Conservation (phyloP, 768 basidiomycete genomes). For the Lactarius indigo region DNA sequence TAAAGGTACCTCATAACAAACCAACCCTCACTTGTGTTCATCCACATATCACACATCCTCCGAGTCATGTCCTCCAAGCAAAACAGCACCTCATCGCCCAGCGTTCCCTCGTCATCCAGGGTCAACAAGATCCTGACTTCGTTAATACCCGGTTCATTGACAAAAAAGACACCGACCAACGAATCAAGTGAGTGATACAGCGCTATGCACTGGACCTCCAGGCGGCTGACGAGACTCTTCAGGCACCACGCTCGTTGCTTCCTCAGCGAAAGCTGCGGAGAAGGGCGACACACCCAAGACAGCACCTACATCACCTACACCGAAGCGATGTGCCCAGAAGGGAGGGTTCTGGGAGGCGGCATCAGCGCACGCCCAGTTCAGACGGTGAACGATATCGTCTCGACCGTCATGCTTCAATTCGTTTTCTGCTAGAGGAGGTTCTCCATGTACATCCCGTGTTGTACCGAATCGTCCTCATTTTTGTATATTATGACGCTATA, state of each 20-base stretch:
- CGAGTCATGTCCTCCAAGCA: background rate
- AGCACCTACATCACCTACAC: background rate
- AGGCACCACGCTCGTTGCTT: background rate
- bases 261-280: background rate
- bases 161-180: background rate
- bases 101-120: background rate
- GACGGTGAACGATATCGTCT: background rate
- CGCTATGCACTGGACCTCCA: background rate
- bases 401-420: background rate
- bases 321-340: background rate
- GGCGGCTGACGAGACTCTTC: background rate
- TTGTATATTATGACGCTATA: background rate
- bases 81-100: too few relatives aligned
- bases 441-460: background rate
- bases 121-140: background rate
- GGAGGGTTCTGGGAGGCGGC: background rate
- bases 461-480: background rate
- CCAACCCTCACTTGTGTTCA: background rate
- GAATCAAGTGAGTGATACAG: slow-evolving; percentile 4
- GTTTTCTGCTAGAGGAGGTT: background rate
- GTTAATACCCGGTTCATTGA: background rate
- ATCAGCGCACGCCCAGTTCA: background rate
- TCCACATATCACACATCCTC: background rate
- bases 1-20: background rate
- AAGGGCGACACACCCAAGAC: background rate